Base-by-base conservation (phyloP, 148 eudicot species). In the Rhododendron henanense region DNA sequence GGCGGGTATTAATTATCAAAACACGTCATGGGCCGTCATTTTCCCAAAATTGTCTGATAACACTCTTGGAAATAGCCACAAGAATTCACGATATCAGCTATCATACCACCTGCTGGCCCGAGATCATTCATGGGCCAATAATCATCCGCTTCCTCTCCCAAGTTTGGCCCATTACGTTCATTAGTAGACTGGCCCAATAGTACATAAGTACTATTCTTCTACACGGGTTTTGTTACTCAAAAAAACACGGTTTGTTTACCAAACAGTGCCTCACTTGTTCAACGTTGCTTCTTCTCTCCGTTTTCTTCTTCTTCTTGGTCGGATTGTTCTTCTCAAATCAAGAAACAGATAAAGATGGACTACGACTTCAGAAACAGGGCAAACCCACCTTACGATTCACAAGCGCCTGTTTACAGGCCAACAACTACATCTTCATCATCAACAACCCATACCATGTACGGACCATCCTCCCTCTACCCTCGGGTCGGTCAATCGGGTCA, bases 311-410 rank as follows among this genome's bases (percentile, higher is more conserved):
- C 50, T 47, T 1, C 50, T 78, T 19, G 8, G 6, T 76, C 19
- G 23, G 39, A 1, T 47, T 41, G 44, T 41, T 28, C 51, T 6
- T 41, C 51, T 21, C 7, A 21, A 7, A 19, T 23, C 50, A 10
- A 65, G 71, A 25, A 65, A n/a, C 5, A 10, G 84, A 63, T 82
- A 16, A 61, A 63, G 53, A 90, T 90, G 92, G 92, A 90, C 51
- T 87, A 90, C 88, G 90, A 90, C 87, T 88, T 79, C 86, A 88
- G 92, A 47, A 88, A 87, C 85, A 85, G 87, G 1, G 50, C 67
- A 47, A 47, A 47, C 10, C 50, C 50, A 8, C 50, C 10, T 47
- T 47, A 9, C 50, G 50, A 47, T 47, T 47, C 50, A 9, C 50
- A 47, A 47, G 50, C 10, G 0, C 50, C 50, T 47, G 10, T 9